Evolutionary conservation across 2,329 filamentous ascomycete species (phyloP).

Genomic region (Sphaerostilbella broomeana): DNA sequence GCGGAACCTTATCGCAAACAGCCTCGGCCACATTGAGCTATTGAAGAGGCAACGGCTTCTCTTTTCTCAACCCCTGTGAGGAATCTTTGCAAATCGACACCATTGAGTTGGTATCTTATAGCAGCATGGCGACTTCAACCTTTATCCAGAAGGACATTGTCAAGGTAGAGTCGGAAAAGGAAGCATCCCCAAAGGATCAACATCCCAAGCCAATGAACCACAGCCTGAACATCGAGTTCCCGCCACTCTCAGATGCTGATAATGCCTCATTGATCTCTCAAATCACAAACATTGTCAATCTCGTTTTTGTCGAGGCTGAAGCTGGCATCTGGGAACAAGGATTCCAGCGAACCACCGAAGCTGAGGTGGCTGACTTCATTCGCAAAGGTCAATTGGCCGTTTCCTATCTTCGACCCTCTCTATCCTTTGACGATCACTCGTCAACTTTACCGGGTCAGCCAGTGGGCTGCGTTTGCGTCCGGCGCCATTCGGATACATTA

Average conservation of each 20-base stretch:
- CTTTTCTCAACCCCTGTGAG: no score
- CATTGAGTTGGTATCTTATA: no score
- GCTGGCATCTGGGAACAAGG: conserved; percentile 21
- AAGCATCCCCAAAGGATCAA: no score
- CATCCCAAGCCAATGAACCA: no score
- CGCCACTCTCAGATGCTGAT: conserved; percentile 14
- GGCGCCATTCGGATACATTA: conserved; percentile 14
- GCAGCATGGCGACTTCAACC: no score
- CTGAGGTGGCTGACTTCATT: conserved; percentile 19
- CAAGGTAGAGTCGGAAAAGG: no score
- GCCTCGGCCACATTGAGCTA: no score
- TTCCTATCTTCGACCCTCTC: conserved; percentile 12
- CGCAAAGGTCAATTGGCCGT: conserved; percentile 20
- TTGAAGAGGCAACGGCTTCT: no score
- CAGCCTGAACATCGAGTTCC: conserved; percentile 19
- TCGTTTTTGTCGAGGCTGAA: conserved; percentile 22
- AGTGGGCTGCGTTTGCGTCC: conserved; percentile 24
- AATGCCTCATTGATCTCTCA: conserved; percentile 14
- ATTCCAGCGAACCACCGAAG: conserved; percentile 20
- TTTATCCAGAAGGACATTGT: no score
- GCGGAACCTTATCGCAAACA: no score
- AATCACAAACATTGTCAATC: conserved; percentile 22
- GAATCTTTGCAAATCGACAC: no score
- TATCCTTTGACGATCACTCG: neutral
- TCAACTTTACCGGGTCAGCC: conserved; percentile 1